These are phyloP conservation scores for Trapa incisa DNA, from an alignment of 345 rosid genomes.

Conservation along the genomic window DNA sequence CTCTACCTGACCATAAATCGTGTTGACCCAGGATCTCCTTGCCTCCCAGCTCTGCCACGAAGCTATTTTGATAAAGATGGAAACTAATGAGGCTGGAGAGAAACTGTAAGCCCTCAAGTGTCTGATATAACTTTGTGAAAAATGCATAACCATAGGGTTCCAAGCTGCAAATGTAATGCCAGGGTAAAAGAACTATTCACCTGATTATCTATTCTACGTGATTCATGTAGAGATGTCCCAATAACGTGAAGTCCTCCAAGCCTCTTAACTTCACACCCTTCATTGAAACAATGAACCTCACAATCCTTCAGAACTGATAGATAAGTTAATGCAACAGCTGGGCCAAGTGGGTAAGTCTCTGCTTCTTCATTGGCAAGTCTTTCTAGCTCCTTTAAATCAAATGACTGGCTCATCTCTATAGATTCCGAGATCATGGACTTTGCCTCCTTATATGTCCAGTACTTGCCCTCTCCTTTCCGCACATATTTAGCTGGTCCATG, in stretches of 20 bases:
- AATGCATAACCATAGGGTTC: neutral
- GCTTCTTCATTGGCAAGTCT: conserved; percentile 65
- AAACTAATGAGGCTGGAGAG: neutral
- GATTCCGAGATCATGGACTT: conserved; percentile 60
- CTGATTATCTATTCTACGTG: conserved; percentile 96
- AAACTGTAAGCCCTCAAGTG: neutral
- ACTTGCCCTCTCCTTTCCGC: conserved; percentile 78
- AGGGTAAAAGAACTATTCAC: conserved; percentile 20
- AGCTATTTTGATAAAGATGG: conserved; percentile 33
- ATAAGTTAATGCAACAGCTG: conserved; percentile 74
- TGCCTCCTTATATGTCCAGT: conserved; percentile 67
- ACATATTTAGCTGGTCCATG: conserved; percentile 59
- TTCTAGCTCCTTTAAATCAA: conserved; percentile 42
- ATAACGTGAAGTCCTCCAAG: conserved; percentile 96
- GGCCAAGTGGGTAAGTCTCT: conserved; percentile 89
- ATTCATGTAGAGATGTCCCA: conserved; percentile 92
- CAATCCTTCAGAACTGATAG: conserved; percentile 78
- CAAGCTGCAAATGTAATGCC: neutral
- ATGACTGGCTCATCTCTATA: conserved; percentile 69
- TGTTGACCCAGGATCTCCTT: conserved; percentile 96
- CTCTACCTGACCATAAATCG: conserved; percentile 91
- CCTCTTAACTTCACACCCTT: conserved; percentile 86
- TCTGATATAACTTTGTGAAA: neutral
- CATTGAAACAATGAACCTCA: conserved; percentile 67
- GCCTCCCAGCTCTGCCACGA: conserved; percentile 98